phyloP scores from a whole-genome alignment of 2,329 filamentous ascomycete species.

The Cladosporium halotolerans region DNA sequence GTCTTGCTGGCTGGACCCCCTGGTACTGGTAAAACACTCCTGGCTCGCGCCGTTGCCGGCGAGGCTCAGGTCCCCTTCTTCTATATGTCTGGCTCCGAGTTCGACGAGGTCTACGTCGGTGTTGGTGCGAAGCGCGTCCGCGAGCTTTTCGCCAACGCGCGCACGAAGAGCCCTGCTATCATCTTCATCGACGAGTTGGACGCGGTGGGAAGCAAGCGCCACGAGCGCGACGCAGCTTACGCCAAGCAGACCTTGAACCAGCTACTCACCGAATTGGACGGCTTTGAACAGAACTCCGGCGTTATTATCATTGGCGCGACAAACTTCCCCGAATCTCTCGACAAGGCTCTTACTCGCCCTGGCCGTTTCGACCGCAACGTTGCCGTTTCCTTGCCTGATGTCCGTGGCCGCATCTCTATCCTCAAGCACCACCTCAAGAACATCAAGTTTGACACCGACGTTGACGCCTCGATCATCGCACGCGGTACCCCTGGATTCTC shows the following conservation, averaged over 20 bases:
- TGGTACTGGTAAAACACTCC: conserved; percentile 93
- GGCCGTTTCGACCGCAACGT: conserved; percentile 95
- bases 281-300: conserved; percentile 88
- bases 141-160: conserved; percentile 79
- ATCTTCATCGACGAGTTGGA: conserved; percentile 94
- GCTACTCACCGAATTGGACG: conserved; percentile 90
- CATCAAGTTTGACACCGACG: conserved; percentile 71
- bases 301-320: conserved; percentile 95
- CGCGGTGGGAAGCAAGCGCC: conserved; percentile 89
- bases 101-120: conserved; percentile 96
- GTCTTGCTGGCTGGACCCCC: conserved; percentile 91
- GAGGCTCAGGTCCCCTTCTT: conserved; percentile 98
- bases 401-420: conserved; percentile 86
- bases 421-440: conserved; percentile 90
- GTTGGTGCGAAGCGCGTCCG: conserved; percentile 94
- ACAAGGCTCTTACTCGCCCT: conserved; percentile 89
- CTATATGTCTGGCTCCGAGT: conserved; percentile 99
- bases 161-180: conserved; percentile 81
- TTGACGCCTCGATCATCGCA: conserved; percentile 78
- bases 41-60: conserved; percentile 90
- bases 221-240: conserved; percentile 87
- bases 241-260: conserved; percentile 98
- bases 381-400: conserved; percentile 80
- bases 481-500: conserved; percentile 86
- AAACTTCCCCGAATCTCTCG: conserved; percentile 88